A percentile compares a stretch with the other conserved stretches of the same genome.
Conservation (phyloP, 345 rosid genomes). For the Litchi chinensis region DNA sequence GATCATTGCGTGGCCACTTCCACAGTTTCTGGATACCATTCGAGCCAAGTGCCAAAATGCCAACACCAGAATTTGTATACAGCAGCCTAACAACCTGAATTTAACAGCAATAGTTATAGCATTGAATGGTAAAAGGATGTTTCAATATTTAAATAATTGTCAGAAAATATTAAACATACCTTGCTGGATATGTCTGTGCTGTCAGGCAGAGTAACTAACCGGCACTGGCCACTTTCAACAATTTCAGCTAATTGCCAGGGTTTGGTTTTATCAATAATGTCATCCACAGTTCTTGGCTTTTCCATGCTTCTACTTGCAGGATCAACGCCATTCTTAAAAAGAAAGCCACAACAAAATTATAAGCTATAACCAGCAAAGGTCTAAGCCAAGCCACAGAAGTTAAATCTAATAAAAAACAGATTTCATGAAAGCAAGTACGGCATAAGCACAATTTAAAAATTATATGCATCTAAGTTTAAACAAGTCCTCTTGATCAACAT, state of each 20-base stretch:
- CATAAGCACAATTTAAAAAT: slow-evolving; percentile 4
- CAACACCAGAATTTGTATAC: slow-evolving; percentile 82
- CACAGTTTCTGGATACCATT: slow-evolving; percentile 77
- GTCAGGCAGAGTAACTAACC: slow-evolving; percentile 73
- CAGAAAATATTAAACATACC: slow-evolving; percentile 43
- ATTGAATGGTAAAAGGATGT: neutral
- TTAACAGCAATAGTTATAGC: slow-evolving; percentile 17
- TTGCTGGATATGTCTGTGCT: slow-evolving; percentile 75
- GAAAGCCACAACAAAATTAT: slow-evolving; percentile 7
- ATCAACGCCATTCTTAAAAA: slow-evolving; percentile 81
- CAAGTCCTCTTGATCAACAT: slow-evolving; percentile 5
- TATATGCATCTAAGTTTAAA: neutral
- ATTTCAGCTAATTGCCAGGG: slow-evolving; percentile 85
- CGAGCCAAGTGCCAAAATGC: slow-evolving; percentile 82
- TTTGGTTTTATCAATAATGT: slow-evolving; percentile 66
- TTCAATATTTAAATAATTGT: neutral
- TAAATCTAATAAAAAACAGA: neutral
- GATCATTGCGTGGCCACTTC: slow-evolving; percentile 78
- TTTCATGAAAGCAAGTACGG: slow-evolving; percentile 7
- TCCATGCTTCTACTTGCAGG: slow-evolving; percentile 73
- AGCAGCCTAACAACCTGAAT: slow-evolving; percentile 80
- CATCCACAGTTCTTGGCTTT: slow-evolving; percentile 75
- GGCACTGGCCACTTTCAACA: slow-evolving; percentile 64
- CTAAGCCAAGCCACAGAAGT: neutral
- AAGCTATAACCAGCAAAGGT: neutral